These are phyloP conservation scores for Xylariaceae sp. DNA, from an alignment of 2,329 filamentous ascomycete genomes.

Conservation along the genomic window DNA sequence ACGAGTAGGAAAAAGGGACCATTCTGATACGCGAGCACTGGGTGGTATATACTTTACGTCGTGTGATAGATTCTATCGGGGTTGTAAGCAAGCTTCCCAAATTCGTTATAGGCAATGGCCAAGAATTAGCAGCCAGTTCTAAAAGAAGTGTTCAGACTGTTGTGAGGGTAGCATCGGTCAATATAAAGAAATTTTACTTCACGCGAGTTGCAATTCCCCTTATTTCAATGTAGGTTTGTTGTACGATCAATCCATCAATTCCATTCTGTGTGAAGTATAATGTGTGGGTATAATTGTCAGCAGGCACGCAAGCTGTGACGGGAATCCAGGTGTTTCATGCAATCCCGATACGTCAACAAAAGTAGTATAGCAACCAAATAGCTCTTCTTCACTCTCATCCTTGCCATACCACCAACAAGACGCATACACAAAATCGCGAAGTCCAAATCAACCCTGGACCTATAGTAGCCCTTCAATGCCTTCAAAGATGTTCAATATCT, in stretches of 20 bases:
- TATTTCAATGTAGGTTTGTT: neutral
- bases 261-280: constrained; percentile 5
- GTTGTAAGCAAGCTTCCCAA: neutral
- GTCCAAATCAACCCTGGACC: neutral
- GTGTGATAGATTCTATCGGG: neutral
- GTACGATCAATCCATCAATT: neutral
- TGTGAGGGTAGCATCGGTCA: neutral
- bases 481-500: too few species aligned
- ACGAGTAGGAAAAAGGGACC: neutral
- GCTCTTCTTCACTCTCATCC: neutral
- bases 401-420: constrained; percentile 19
- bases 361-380: constrained; percentile 2
- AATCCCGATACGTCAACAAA: constrained; percentile 7
- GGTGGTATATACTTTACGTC: neutral
- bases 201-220: neutral
- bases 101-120: neutral
- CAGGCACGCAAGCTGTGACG: neutral
- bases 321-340: neutral
- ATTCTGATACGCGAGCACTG: neutral
- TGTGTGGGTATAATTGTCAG: constrained; percentile 23
- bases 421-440: constrained; percentile 3
- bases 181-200: neutral
- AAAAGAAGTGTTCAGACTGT: neutral
- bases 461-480: constrained; percentile 4
- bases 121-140: neutral